phyloP scores from a whole-genome alignment of 1,284 basidiomycete species.

The Ceratobasidium sp. region DNA sequence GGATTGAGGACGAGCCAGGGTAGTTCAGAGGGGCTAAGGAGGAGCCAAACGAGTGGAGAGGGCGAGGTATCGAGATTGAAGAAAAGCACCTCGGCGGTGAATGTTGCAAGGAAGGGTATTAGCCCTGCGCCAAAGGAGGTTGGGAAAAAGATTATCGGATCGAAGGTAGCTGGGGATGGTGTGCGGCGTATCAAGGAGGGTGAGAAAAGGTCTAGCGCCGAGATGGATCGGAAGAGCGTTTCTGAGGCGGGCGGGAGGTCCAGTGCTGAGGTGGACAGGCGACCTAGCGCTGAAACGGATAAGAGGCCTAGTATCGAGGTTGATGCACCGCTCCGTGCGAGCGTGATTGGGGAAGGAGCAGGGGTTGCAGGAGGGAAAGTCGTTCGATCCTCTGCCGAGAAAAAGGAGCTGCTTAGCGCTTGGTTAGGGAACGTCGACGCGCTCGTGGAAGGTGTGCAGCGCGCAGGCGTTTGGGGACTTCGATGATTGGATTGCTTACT shows the following conservation, averaged over 20 bases:
- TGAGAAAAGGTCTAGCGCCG: slow-evolving; percentile 4
- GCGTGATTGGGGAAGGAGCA: background rate
- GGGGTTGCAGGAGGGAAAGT: slow-evolving; percentile 46
- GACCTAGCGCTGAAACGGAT: background rate
- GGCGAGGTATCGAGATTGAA: background rate
- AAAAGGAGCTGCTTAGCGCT: slow-evolving; percentile 81
- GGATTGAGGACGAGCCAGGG: slow-evolving; percentile 14
- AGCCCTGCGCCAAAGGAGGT: background rate
- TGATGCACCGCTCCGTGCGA: background rate
- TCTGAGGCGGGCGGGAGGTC: slow-evolving; percentile 14
- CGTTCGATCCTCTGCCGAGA: slow-evolving; percentile 80
- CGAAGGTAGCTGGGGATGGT: background rate
- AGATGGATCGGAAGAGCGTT: slow-evolving; percentile 10
- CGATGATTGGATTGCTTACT: too few relatives aligned
- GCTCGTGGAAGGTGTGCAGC: slow-evolving; percentile 84
- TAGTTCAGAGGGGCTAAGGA: slow-evolving; percentile 14
- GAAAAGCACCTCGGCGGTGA: slow-evolving; percentile 18
- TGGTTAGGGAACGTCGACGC: slow-evolving; percentile 91
- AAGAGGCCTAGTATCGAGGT: slow-evolving; percentile 14
- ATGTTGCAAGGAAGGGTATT: background rate
- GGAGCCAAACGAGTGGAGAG: background rate
- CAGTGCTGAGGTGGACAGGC: slow-evolving; percentile 30
- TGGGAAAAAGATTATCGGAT: background rate
- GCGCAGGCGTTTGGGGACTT: slow-evolving; percentile 85
- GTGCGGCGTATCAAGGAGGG: slow-evolving; percentile 8